Evolutionary conservation across 2,329 filamentous ascomycete species (phyloP).

Genomic region (Colletotrichum plurivorum): DNA sequence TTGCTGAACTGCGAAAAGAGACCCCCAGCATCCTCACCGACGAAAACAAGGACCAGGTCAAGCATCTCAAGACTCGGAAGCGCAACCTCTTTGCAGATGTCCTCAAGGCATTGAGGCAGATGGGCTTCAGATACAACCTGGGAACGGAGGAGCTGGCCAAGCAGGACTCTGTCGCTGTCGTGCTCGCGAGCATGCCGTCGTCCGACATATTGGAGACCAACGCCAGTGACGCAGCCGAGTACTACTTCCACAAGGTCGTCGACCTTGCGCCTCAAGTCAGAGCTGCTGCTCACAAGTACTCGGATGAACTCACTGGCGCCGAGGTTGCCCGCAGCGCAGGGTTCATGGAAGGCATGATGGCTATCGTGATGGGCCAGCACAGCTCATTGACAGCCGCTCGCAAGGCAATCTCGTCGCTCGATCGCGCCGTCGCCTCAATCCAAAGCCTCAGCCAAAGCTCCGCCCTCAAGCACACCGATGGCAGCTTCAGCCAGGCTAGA

Average conservation of each 20-base stretch:
- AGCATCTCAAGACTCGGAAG: conserved; percentile 92
- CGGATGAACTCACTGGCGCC: conserved; percentile 85
- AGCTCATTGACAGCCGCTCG: conserved; percentile 59
- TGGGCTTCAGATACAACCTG: conserved; percentile 91
- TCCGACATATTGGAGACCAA: conserved; percentile 42
- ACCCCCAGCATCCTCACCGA: conserved; percentile 87
- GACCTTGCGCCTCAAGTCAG: conserved; percentile 80
- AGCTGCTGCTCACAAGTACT: conserved; percentile 78
- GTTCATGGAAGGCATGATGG: conserved; percentile 88
- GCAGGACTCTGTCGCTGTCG: conserved; percentile 78
- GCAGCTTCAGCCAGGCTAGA: conserved; percentile 46
- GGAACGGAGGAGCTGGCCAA: conserved; percentile 79
- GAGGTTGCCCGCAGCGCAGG: conserved; percentile 86
- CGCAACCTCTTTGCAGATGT: conserved; percentile 92
- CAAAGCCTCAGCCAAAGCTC: conserved; percentile 39
- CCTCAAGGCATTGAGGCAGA: conserved; percentile 83
- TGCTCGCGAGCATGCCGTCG: conserved; percentile 70
- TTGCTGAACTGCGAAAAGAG: conserved; percentile 82
- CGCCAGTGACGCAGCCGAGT: conserved; percentile 66
- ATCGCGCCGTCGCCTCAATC: conserved; percentile 34
- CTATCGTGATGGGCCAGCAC: conserved; percentile 74
- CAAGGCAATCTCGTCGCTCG: conserved; percentile 50
- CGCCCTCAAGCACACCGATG: conserved; percentile 21
- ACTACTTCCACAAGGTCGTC: conserved; percentile 84
- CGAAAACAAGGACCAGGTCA: conserved; percentile 86